Percentiles rank a stretch among this genome's conserved stretches.
phyloP scores from a whole-genome alignment of 2,329 filamentous ascomycete genomes.

The Zymoseptoria ardabiliae region DNA sequence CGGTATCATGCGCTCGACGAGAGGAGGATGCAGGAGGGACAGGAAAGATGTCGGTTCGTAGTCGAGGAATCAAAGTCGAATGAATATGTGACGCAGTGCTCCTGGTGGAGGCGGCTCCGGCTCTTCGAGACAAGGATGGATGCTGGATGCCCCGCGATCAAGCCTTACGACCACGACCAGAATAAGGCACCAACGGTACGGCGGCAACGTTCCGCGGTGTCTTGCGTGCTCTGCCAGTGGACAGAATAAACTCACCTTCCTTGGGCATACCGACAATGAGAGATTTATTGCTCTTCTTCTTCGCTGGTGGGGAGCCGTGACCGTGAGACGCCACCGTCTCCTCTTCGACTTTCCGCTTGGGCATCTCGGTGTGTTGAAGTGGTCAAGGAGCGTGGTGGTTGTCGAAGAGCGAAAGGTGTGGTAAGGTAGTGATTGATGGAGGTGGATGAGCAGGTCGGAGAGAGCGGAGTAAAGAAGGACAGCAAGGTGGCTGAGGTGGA shows the following conservation, averaged over 20 bases:
- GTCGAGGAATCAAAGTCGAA: background rate
- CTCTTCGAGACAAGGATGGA: background rate
- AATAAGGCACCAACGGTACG: background rate
- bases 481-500: background rate
- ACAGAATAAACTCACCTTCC: constrained; percentile 2
- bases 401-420: background rate
- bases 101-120: background rate
- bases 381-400: background rate
- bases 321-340: background rate
- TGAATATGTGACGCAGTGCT: background rate
- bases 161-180: background rate
- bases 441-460: background rate
- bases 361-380: constrained; percentile 3
- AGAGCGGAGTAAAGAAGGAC: background rate
- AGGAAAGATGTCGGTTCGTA: background rate
- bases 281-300: background rate
- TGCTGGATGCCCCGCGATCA: background rate
- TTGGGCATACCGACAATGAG: background rate
- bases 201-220: background rate
- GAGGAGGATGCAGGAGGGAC: background rate
- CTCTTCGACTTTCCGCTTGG: constrained; percentile 6
- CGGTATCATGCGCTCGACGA: background rate
- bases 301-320: background rate
- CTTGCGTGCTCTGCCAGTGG: background rate
- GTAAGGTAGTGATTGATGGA: background rate